Evolutionary conservation across 2,329 filamentous ascomycete species (phyloP).

Genomic region (Bipolaris oryzae): DNA sequence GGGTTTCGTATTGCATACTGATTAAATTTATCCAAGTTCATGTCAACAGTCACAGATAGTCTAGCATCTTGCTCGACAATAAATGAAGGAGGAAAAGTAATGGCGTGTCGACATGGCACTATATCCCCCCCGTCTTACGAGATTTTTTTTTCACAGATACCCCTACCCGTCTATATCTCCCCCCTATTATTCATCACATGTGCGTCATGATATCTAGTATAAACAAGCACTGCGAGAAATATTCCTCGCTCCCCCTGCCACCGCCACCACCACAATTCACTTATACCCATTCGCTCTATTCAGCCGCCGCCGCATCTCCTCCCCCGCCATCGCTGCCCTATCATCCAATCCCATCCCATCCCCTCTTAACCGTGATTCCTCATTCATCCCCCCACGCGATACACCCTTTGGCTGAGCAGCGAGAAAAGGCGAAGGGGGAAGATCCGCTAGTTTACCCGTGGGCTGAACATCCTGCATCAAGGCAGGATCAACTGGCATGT

Average conservation of each 20-base stretch:
- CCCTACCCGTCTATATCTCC: not conserved
- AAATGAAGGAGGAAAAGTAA: not conserved
- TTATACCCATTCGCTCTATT: conserved; percentile 15
- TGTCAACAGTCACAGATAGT: too few relatives aligned
- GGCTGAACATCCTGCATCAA: conserved; percentile 58
- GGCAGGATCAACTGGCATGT: conserved; percentile 66
- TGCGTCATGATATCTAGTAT: not conserved
- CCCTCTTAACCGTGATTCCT: conserved; percentile 12
- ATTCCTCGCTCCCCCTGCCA: not conserved
- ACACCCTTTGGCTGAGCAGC: conserved; percentile 23
- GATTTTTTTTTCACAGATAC: not conserved
- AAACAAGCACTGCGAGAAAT: not conserved
- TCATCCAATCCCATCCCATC: conserved; percentile 7
- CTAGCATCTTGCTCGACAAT: too few relatives aligned
- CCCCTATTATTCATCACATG: not conserved
- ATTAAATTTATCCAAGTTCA: too few relatives aligned
- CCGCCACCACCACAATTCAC: not conserved
- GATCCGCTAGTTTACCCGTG: conserved; percentile 29
- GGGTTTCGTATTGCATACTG: too few relatives aligned
- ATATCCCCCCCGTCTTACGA: not conserved
- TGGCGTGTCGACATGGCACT: not conserved
- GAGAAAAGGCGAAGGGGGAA: conserved; percentile 46
- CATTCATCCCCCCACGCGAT: conserved; percentile 16
- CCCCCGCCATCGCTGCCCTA: conserved; percentile 28
- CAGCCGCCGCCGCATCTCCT: conserved; percentile 34